Base-by-base conservation (phyloP, 1,284 basidiomycete genomes). In the Cryptococcus maquisensis region DNA sequence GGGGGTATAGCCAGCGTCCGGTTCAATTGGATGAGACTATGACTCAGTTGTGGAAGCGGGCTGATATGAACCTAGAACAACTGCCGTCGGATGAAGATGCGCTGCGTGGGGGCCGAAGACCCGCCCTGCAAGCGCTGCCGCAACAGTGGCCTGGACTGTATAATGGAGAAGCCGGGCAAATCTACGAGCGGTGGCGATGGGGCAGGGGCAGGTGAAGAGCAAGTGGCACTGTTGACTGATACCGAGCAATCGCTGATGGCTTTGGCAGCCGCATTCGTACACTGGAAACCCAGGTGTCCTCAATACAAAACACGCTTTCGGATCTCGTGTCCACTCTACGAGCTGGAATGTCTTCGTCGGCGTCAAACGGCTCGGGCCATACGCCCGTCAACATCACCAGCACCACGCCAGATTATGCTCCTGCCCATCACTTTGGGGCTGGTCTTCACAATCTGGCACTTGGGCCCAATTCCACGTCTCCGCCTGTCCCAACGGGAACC, bases 101-200 rank as follows among this genome's bases (percentile, higher is more conserved):
- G 76, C 8, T 78, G 77, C 55, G 73, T 77, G 3, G 74, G 90
- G 1, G 90, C 90, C 20, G 91, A 93, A 72, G 90, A 90, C 64
- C 91, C 91, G n/a, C 91, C 91, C 18, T 95, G 91, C 75, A 86
- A 88, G 67, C 83, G 91, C 38, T 95, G 91, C 74, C 82, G 87
- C 45, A 87, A 90, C 66, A 86, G 87, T 35, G 87, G 87, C 2
- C 80, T 93, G 13, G 88, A 91, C 47, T 94, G 91, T 77, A 80
- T 93, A 35, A 92, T 94, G 72, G 90, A 94, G 74, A 93, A 93
- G 66, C 90, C 90, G 38, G 90, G 88, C 2, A 86, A 87, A 49
- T 85, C 56, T 2, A 36, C 48, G 4, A 86, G 86, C n/a, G 87
- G 87, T 2, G 78, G 92, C 45, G 90, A 92, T 18, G 28, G 28